Percentiles rank a stretch among this genome's conserved stretches.
Conservation (phyloP, 1,284 basidiomycete species). For the Cryptococcus sp. region DNA sequence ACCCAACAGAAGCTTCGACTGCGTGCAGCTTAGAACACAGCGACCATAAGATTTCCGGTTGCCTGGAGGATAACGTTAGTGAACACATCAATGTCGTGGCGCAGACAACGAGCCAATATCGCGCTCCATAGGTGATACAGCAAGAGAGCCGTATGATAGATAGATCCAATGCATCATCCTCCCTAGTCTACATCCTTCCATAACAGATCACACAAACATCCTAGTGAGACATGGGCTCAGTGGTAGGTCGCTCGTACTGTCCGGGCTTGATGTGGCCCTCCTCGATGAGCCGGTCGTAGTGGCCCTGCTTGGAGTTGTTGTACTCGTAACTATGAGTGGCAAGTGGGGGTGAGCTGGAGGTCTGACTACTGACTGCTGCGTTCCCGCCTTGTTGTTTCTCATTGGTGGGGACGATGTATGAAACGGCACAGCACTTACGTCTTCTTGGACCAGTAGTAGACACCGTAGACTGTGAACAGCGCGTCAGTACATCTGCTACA, state of each 20-base stretch:
- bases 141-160: too few relatives aligned
- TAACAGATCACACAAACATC: background rate
- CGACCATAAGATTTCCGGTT: too few relatives aligned
- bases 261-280: conserved; percentile 24
- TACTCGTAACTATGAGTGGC: conserved; percentile 40
- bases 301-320: conserved; percentile 54
- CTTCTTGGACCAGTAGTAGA: conserved; percentile 79
- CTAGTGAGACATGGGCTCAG: conserved; percentile 20
- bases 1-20: too few relatives aligned
- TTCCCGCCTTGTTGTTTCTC: background rate
- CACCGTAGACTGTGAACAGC: conserved; percentile 66
- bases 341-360: too few relatives aligned
- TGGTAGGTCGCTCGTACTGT: conserved; percentile 22
- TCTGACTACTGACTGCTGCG: conserved; percentile 14
- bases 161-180: background rate
- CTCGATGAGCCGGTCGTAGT: conserved; percentile 37
- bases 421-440: conserved; percentile 45
- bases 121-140: too few relatives aligned
- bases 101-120: too few relatives aligned
- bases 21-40: too few relatives aligned
- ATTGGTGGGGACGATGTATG: background rate
- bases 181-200: background rate
- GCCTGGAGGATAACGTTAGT: too few relatives aligned
- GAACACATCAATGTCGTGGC: too few relatives aligned
- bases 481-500: background rate